A percentile compares a stretch with the other conserved stretches of the same genome.
phyloP scores from a whole-genome alignment of 805 yeast species.

The Ogataea polymorpha region DNA sequence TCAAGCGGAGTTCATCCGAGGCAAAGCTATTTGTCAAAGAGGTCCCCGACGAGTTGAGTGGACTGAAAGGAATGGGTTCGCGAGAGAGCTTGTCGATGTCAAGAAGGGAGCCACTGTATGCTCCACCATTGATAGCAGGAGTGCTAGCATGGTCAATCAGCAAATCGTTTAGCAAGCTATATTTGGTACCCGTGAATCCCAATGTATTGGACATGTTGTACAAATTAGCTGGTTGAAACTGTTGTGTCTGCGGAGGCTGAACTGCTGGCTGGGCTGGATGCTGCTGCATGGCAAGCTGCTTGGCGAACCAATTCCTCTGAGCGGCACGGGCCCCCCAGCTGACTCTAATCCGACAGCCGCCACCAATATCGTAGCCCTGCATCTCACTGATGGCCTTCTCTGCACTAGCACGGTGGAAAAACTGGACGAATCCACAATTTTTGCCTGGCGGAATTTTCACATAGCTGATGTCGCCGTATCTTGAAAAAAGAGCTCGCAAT shows the following conservation, averaged over 20 bases:
- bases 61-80: conserved; percentile 29
- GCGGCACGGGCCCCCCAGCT: conserved; percentile 80
- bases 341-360: conserved; percentile 70
- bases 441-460: conserved; percentile 78
- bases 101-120: conserved; percentile 9
- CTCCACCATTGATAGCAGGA: conserved; percentile 2
- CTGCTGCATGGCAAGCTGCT: conserved; percentile 31
- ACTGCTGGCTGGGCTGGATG: conserved; percentile 1
- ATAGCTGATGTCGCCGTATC: conserved; percentile 73
- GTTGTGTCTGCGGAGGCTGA: conserved; percentile 1
- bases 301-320: conserved; percentile 36
- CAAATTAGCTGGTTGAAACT: conserved; percentile 5
- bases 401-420: conserved; percentile 71
- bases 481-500: conserved; percentile 53
- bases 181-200: conserved; percentile 25
- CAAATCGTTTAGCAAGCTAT: conserved; percentile 22
- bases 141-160: conserved; percentile 7
- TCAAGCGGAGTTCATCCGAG: conserved; percentile 38
- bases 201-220: conserved; percentile 21
- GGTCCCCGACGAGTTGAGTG: conserved; percentile 18
- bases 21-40: conserved; percentile 13
- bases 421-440: conserved; percentile 83
- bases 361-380: conserved; percentile 87
- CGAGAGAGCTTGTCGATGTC: conserved; percentile 22
- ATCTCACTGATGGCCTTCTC: conserved; percentile 80